phyloP scores from a whole-genome alignment of 306 rosid genomes.

The Prunus fruticosa region DNA sequence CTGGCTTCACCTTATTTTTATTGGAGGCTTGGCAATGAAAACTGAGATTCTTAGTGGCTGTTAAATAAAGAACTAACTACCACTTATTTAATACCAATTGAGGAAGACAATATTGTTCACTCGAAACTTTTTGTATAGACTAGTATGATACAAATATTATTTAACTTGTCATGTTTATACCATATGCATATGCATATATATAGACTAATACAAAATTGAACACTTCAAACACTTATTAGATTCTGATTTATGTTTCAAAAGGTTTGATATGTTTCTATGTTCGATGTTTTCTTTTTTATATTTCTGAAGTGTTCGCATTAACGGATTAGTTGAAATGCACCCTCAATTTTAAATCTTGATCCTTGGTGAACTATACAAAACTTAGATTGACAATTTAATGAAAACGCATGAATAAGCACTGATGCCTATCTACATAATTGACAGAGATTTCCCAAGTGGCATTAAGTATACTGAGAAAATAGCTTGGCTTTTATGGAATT shows the following conservation, averaged over 20 bases:
- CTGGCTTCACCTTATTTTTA: not conserved
- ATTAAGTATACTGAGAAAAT: not conserved
- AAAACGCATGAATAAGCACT: not conserved
- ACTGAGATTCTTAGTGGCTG: not conserved
- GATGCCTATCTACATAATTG: not conserved
- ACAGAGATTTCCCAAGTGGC: not conserved
- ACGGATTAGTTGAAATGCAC: not conserved
- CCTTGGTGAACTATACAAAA: not conserved
- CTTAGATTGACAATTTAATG: not conserved
- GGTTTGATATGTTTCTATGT: not conserved
- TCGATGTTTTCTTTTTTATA: not conserved
- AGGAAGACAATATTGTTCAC: not conserved
- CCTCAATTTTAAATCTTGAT: not conserved
- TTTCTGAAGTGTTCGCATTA: not conserved
- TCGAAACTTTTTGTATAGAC: not conserved
- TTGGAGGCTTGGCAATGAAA: not conserved
- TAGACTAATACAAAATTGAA: no score
- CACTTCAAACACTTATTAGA: not conserved
- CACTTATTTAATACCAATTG: not conserved
- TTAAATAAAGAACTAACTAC: not conserved
- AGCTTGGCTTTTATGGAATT: not conserved
- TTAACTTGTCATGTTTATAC: not conserved
- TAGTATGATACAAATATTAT: not conserved
- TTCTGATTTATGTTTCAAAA: not conserved
- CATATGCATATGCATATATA: not conserved